Percentiles rank a stretch among this genome's conserved stretches.
phyloP scores from a whole-genome alignment of 2,329 filamentous ascomycete genomes.

The Aspergillus texensis region DNA sequence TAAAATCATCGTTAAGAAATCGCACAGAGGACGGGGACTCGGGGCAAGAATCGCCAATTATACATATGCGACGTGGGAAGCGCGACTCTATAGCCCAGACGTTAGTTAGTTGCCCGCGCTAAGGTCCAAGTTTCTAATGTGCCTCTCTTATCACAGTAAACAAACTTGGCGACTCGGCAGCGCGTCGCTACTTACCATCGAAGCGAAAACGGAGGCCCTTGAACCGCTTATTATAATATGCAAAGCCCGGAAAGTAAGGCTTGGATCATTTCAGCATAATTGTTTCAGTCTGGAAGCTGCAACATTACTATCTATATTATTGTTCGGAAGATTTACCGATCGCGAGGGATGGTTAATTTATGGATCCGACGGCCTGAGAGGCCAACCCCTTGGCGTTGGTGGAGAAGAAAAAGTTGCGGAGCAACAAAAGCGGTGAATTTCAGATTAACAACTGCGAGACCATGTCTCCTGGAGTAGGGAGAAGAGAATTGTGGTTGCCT shows the following conservation, averaged over 20 bases:
- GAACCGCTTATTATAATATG: background rate
- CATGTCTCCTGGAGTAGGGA: background rate
- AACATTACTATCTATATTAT: background rate
- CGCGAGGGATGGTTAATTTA: conserved; percentile 1
- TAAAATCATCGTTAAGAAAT: conserved; percentile 1
- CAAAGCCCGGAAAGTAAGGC: background rate
- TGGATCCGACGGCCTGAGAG: background rate
- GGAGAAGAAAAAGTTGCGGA: conserved; percentile 8
- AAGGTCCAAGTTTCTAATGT: background rate
- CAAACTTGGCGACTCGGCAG: background rate
- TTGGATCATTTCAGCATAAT: background rate
- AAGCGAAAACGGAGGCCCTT: background rate
- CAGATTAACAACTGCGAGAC: background rate
- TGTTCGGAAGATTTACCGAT: background rate
- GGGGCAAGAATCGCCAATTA: background rate
- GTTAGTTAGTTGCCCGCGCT: background rate
- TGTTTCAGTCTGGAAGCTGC: background rate
- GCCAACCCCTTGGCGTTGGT: background rate
- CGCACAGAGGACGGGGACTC: background rate
- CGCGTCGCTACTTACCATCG: background rate
- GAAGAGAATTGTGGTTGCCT: background rate
- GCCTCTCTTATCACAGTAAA: background rate
- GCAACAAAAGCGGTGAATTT: conserved; percentile 13
- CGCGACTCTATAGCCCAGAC: background rate
- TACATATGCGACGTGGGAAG: conserved; percentile 6